Evolutionary conservation across 2,329 filamentous ascomycete species (phyloP), one percentile per base, ranked within the genome.

Genomic region (Fusarium succisae): DNA sequence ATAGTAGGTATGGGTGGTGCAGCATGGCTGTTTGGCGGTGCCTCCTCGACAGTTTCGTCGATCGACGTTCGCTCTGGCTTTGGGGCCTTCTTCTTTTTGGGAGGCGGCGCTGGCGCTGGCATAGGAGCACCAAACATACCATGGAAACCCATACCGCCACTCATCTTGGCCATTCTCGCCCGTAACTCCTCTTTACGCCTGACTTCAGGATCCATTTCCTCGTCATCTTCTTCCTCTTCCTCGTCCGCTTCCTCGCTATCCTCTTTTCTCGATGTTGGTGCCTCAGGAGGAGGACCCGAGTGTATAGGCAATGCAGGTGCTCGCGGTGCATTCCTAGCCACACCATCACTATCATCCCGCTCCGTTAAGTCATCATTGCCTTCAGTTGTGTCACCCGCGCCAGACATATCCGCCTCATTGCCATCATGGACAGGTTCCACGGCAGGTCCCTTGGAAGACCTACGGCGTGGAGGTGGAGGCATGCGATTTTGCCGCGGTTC

Each of bases 111-210:
- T 84, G 92, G 88, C 22, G 91, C 89, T 81, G 94, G 89, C 68
- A 90, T 91, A 41, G 91, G 90, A 26, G 89, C 89, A 24, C 94
- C 94, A 81, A 97, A 97, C 91, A 98, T 96, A 77, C 94, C 94
- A 80, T 94, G 91, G 92, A 98, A 97, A 53, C 94, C 94, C 94
- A 98, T 98, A 28, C 96, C 96, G 63, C 96, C 96, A 76, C 96
- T 97, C 93, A 99, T 96, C 84, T 98, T 98, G 51, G 96, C 96
- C 94, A 99, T 99, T 77, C 96, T 91, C 70, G 96, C 95, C 69
- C 96, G 91, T 38, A 99, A 87, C 81, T 98, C 96, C 83, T 98
- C 91, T 80, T 92, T 93, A 59, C 95, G 92, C 75, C 90, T 91
- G 28, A 94, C 88, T 81, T 99, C 96, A 2, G 95, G 94, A 78